Base-by-base conservation (phyloP, 441 rosid species). In the Corymbia citriodora region DNA sequence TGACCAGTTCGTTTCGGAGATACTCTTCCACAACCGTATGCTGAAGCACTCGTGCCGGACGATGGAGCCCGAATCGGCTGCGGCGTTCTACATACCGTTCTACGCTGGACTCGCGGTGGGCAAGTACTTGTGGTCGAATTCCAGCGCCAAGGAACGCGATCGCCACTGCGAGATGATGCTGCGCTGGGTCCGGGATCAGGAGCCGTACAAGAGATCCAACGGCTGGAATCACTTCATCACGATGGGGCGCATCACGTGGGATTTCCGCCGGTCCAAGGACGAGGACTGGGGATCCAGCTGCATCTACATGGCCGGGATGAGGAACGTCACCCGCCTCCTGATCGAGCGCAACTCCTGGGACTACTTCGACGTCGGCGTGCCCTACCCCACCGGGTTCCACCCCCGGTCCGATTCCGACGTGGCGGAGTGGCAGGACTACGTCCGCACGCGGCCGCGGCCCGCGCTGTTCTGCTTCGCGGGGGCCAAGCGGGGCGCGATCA, bases 241-340 rank as follows among this genome's bases (percentile, higher is more conserved):
- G 6, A 96, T 97, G 99, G 99, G 99, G 4, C 95, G 99, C 55
- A 96, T 98, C 94, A 94, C 99, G n/a, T 98, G 99, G 99, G 99
- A 98, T 93, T 98, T 98, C 90, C 96, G 99, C 7, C 94, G 99
- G 88, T 91, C 99, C 27, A 94, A 92, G 11, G 95, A 93, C 88
- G 87, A 94, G 0, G 99, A 96, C 90, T 98, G 99, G 99, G 99
- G 99, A 13, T 98, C 99, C 29, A 92, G 96, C 93, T 98, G 99
- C 90, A 92, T 98, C 82, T 93, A 97, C 95, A 82, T 88, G 91
- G 95, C 96, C 11, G 98, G 97, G n/a, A 96, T 97, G 98, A 93
- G 98, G 55, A 98, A 98, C 95, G 94, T 97, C 91, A 98, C 99
- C 61, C 99, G 99, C 88, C 96, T 98, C 59, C 90, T 98, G 19